Conservation (phyloP, 305 asterid genomes). For the Ilex paraguariensis region DNA sequence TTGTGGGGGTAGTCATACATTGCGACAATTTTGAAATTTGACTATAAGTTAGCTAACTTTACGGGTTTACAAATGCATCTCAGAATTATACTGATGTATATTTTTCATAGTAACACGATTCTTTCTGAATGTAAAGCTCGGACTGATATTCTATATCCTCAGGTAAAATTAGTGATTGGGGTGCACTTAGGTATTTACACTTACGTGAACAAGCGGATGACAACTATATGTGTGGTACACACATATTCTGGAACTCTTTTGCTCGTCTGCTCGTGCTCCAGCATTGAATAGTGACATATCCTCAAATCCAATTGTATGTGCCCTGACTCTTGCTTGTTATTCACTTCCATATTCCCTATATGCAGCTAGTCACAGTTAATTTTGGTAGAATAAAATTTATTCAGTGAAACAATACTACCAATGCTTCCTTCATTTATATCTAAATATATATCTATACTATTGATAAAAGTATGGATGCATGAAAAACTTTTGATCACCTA, state of each 20-base stretch:
- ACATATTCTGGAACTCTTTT: slow-evolving; percentile 69
- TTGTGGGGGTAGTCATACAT: too few relatives aligned
- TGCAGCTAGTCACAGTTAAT: too few relatives aligned
- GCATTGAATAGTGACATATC: slow-evolving; percentile 25
- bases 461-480: too few relatives aligned
- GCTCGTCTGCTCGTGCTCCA: slow-evolving; percentile 97
- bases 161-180: slow-evolving; percentile 36
- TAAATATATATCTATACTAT: too few relatives aligned
- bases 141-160: slow-evolving; percentile 76
- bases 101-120: slow-evolving; percentile 52
- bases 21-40: too few relatives aligned
- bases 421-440: too few relatives aligned
- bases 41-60: slow-evolving; percentile 2
- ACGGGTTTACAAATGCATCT: slow-evolving; percentile 94
- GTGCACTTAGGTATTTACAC: background rate
- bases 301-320: too few relatives aligned
- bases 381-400: too few relatives aligned
- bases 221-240: background rate
- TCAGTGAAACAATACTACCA: too few relatives aligned
- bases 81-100: slow-evolving; percentile 84
- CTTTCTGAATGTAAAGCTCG: slow-evolving; percentile 81
- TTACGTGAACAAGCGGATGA: background rate
- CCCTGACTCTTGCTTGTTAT: too few relatives aligned
- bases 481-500: too few relatives aligned
- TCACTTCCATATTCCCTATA: too few relatives aligned